Base-by-base conservation (phyloP, 257 asterid species). In the Asclepias syriaca region DNA sequence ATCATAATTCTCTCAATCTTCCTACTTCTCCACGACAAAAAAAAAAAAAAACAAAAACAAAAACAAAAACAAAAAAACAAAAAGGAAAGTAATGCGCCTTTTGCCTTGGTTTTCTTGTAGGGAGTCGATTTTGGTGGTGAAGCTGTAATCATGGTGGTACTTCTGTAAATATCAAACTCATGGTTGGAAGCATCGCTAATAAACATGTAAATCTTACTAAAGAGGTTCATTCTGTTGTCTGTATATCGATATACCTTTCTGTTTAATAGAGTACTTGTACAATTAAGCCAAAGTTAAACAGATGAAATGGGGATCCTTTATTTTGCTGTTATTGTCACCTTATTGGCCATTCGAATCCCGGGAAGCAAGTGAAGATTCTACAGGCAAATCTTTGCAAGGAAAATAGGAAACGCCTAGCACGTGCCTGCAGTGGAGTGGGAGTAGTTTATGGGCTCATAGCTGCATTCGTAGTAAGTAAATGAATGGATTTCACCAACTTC, bases 171-270 rank as follows among this genome's bases (percentile, higher is more conserved):
- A 37, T 18, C 29, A 37, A 34, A 34, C 27, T 34, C 10, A 5
- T 37, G 45, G 49, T 15, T 34, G 10, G 22, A 27, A 22, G 43
- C 50, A 4, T 66, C 16, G 43, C 12, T 6, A 48, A 66, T 43
- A 66, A 48, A 45, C 51, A 66, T 66, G 37, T 66, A 66, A 22
- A 63, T 63, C 19, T 27, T 61, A 21, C 45, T 16, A 8, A 13
- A 63, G 43, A 15, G 68, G 68, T 43, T 63, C 27, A 63, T 63
- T 34, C 67, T 34, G 68, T 34, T 63, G 68, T 37, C 39, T 34
- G 68, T 63, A 7, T 16, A 18, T 29, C 3, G 40, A 29, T 63
- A 19, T 63, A 24, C 11, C 24, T 21, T 53, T 6, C 10, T 53
- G 64, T 34, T 57, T 57, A 57, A 22, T 57, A 57, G 34, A 57